These are phyloP conservation scores for Podaxis sp. DNA, from an alignment of 768 basidiomycete species.

Conservation along the genomic window DNA sequence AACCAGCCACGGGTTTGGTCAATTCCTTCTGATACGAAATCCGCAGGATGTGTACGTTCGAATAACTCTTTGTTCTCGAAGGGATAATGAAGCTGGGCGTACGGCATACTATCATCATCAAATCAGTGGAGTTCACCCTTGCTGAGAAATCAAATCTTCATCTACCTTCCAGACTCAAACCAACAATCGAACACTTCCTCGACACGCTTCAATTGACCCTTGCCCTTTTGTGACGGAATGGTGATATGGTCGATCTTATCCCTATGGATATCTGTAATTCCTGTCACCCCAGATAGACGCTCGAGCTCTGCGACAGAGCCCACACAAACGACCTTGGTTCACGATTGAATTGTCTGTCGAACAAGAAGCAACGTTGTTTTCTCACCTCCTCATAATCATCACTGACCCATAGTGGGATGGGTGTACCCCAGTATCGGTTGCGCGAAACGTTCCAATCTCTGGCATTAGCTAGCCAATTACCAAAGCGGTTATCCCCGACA, in stretches of 20 bases:
- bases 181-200: conserved; percentile 99
- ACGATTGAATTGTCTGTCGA: not conserved
- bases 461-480: conserved; percentile 98
- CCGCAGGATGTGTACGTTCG: conserved; percentile 84
- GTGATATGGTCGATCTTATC: conserved; percentile 96
- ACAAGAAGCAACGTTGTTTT: not conserved
- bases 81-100: conserved; percentile 95
- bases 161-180: conserved; percentile 98
- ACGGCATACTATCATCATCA: conserved; percentile 84
- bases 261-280: conserved; percentile 88
- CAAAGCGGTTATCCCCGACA: conserved; percentile 91
- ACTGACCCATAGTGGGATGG: conserved; percentile 94
- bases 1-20: conserved; percentile 99
- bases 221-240: conserved; percentile 88
- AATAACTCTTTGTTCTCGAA: conserved; percentile 95
- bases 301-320: conserved; percentile 90
- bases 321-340: conserved; percentile 69
- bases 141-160: not conserved
- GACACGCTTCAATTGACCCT: conserved; percentile 82
- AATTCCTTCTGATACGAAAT: conserved; percentile 97
- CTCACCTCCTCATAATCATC: conserved; percentile 87
- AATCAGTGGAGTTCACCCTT: not conserved
- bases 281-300: conserved; percentile 75
- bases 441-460: conserved; percentile 99
- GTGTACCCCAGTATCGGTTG: conserved; percentile 99